phyloP scores from a whole-genome alignment of 768 basidiomycete genomes.

The Russula lepida region DNA sequence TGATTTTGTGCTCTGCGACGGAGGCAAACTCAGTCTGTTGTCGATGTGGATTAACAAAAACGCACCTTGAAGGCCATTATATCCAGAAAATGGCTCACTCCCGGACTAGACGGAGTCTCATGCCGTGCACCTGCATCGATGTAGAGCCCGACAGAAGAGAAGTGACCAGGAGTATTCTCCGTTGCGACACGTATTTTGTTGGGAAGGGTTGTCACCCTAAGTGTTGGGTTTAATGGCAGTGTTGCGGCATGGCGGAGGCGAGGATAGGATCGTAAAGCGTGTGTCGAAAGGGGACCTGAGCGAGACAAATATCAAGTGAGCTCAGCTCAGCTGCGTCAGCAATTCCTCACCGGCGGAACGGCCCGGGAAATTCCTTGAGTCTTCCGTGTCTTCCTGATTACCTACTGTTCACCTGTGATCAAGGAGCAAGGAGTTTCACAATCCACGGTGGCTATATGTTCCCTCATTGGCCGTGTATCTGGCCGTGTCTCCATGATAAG shows the following conservation, averaged over 20 bases:
- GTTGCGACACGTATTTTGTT: conserved; percentile 92
- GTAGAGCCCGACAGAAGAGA: conserved; percentile 88
- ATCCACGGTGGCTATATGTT: too few relatives aligned
- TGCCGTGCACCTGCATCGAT: conserved; percentile 90
- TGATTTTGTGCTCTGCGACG: conserved; percentile 56
- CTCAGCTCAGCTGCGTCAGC: neutral
- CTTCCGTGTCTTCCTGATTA: too few relatives aligned
- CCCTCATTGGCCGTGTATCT: too few relatives aligned
- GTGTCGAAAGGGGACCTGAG: conserved; percentile 12
- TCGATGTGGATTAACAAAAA: neutral
- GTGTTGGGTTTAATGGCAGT: conserved; percentile 26
- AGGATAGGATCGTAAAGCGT: conserved; percentile 10
- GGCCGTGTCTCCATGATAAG: too few relatives aligned
- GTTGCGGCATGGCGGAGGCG: conserved; percentile 15
- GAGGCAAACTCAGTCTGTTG: neutral
- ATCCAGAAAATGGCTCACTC: conserved; percentile 88
- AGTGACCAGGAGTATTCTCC: conserved; percentile 85
- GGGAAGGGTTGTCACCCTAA: conserved; percentile 73
- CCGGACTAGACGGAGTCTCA: conserved; percentile 63
- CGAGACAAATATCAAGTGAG: neutral
- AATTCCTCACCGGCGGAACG: neutral
- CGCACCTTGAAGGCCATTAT: conserved; percentile 93
- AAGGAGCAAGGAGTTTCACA: too few relatives aligned
- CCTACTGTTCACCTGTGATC: too few relatives aligned
- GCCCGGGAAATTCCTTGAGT: too few relatives aligned